phyloP scores from a whole-genome alignment of 306 rosid species.

The Pterocarpus santalinus region DNA sequence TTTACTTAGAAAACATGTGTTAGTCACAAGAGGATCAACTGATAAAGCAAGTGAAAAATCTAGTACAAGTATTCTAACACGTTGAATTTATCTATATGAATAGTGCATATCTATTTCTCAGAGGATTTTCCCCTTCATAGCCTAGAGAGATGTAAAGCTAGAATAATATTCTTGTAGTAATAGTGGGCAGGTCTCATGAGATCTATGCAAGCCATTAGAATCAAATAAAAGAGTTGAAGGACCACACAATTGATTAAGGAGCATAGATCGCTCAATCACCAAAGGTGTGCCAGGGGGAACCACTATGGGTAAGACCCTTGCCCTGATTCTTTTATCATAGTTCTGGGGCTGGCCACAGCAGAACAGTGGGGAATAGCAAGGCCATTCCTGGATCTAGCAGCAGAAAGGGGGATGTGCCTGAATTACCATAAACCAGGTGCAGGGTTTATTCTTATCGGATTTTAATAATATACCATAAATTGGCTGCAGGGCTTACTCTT shows the following conservation, averaged over 20 bases:
- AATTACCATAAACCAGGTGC: background rate
- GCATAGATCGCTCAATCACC: background rate
- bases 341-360: background rate
- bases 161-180: background rate
- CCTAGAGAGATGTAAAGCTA: conserved; percentile 14
- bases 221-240: background rate
- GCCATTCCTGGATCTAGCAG: background rate
- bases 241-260: conserved; percentile 10
- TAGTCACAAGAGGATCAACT: conserved; percentile 2
- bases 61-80: conserved; percentile 29
- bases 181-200: background rate
- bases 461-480: background rate
- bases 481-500: background rate
- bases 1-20: conserved; percentile 6
- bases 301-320: background rate
- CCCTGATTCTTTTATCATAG: background rate
- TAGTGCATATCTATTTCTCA: conserved; percentile 15
- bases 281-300: background rate
- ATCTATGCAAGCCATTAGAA: background rate
- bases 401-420: too few relatives aligned
- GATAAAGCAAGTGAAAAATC: conserved; percentile 21
- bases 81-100: background rate
- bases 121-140: background rate
- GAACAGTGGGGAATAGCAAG: background rate
- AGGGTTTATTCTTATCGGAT: background rate